Base-by-base conservation (phyloP, 1,284 basidiomycete genomes). In the Omphalotus olearius region DNA sequence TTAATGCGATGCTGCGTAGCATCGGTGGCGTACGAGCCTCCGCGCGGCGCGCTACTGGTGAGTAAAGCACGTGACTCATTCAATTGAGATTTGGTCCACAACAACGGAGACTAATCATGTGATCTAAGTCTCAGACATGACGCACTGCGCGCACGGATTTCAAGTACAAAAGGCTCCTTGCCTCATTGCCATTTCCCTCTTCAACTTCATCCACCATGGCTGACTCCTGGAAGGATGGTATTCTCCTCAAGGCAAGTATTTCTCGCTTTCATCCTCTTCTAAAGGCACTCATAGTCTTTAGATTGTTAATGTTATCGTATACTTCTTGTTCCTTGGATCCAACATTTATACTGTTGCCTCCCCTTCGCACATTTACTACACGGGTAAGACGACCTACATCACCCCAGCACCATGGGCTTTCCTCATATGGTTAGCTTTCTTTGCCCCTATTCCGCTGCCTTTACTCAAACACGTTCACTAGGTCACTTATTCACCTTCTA, bases 331-430 rank as follows among this genome's bases (percentile, higher is more conserved):
- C 74, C 74, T 93, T n/a, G 88, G 91, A 35, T 88, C 85, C 55
- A 95, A 95, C 69, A 78, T 93, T 50, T 96, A 94, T 75, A 85
- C 84, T 41, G 79, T 93, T 56, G 83, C 91, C 2, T 79, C 82
- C 0, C 86, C 87, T 0, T 74, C 78, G 41, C 82, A 81, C 60
- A 77, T 84, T 47, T 89, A 89, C 69, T 80, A 74, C 64, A 68
- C 73, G 55, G 82, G 78, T 47, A 90, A 89, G 66, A 82, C 88
- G 61, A 95, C 93, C 5, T 97, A 93, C 67, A 72, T 97, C 55
- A 95, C 93, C 0, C 93, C 94, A 30, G 90, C 91, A 18, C 83
- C 87, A 28, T 96, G 90, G 83, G 83, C 88, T 1, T 93, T 91
- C 71, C 77, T 83, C 67, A 88, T 92, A 62, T 91, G 89, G 88